Conservation (phyloP, 1,284 basidiomycete genomes). For the Irpex rosettiformis region DNA sequence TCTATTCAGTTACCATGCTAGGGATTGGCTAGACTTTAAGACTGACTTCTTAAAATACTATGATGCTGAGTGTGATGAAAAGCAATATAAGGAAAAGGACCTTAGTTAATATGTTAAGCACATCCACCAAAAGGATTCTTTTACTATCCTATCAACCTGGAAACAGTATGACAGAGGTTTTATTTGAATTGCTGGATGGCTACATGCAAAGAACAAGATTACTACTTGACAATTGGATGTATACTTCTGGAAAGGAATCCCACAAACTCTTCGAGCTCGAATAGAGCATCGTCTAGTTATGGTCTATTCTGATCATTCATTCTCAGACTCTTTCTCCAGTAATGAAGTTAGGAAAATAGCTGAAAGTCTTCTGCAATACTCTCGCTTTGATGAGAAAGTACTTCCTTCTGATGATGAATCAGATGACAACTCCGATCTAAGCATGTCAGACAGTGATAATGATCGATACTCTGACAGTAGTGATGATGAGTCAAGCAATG, state of each 20-base stretch:
- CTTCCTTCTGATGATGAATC: slow-evolving; percentile 9
- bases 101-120: slow-evolving; percentile 6
- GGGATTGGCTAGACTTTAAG: background rate
- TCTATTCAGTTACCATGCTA: background rate
- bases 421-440: background rate
- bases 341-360: background rate
- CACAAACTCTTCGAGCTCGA: background rate
- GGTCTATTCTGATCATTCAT: background rate
- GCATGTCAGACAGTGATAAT: background rate
- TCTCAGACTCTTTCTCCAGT: background rate
- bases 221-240: background rate
- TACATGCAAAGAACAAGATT: background rate
- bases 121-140: background rate
- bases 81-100: slow-evolving; percentile 3
- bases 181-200: slow-evolving; percentile 10
- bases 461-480: background rate
- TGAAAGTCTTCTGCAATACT: background rate
- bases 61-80: slow-evolving; percentile 8
- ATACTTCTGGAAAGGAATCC: slow-evolving; percentile 12
- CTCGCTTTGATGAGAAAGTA: slow-evolving; percentile 8
- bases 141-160: background rate
- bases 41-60: slow-evolving; percentile 4
- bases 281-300: background rate
- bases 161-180: slow-evolving; percentile 6
- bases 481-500: background rate